Conservation (phyloP, 768 basidiomycete genomes). For the Dendrothele bispora region DNA sequence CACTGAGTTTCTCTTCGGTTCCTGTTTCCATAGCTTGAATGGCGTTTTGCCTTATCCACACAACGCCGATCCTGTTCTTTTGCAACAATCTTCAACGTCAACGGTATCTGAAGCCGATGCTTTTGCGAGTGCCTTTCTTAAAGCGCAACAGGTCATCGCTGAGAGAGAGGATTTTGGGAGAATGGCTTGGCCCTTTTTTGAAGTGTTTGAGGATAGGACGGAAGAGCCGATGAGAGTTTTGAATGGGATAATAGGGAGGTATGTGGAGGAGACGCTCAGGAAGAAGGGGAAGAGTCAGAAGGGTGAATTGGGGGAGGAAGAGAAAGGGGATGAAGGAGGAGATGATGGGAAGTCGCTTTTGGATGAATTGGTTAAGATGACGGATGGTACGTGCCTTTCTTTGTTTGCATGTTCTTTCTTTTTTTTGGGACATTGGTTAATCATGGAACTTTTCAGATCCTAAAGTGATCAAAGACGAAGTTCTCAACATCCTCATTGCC, state of each 20-base stretch:
- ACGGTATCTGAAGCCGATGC: constrained; percentile 17
- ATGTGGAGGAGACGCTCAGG: constrained; percentile 51
- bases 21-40: constrained; percentile 52
- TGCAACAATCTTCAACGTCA: constrained; percentile 14
- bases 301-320: constrained; percentile 19
- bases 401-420: neutral
- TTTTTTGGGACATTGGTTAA: neutral
- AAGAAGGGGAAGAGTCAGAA: constrained; percentile 33
- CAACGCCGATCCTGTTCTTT: constrained; percentile 24
- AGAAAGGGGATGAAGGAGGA: constrained; percentile 25
- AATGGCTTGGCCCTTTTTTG: constrained; percentile 55
- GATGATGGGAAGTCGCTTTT: constrained; percentile 50
- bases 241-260: constrained; percentile 52
- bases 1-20: constrained; percentile 65
- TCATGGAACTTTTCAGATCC: constrained; percentile 27
- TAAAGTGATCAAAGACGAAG: constrained; percentile 47
- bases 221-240: constrained; percentile 51
- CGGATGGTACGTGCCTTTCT: constrained; percentile 34
- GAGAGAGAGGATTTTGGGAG: constrained; percentile 41
- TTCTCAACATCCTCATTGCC: constrained; percentile 47
- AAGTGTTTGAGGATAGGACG: constrained; percentile 48
- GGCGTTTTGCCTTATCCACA: constrained; percentile 54
- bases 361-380: constrained; percentile 54
- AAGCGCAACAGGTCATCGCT: constrained; percentile 45
- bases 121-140: constrained; percentile 40